These are phyloP conservation scores for Suhomyces bokatorum DNA, from an alignment of 1,139 yeast species.

Conservation along the genomic window DNA sequence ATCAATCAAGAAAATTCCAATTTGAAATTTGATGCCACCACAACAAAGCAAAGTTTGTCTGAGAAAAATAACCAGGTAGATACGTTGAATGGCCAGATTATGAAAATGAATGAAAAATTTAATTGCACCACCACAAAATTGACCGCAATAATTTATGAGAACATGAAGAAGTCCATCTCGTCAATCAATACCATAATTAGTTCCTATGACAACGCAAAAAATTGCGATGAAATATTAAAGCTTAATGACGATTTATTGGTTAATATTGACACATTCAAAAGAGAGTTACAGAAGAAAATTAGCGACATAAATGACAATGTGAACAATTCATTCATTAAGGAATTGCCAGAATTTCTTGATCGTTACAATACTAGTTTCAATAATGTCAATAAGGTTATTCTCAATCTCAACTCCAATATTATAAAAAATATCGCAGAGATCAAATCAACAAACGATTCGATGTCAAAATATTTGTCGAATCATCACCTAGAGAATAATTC, in stretches of 20 bases:
- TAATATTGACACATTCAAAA: constrained; percentile 10
- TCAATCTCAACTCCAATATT: constrained; percentile 10
- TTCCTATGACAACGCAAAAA: constrained; percentile 8
- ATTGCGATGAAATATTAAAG: constrained; percentile 9
- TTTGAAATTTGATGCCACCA: not conserved
- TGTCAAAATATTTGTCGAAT: constrained; percentile 10
- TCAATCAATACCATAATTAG: constrained; percentile 11
- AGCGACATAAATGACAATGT: constrained; percentile 12
- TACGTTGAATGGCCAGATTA: constrained; percentile 13
- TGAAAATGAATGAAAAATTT: constrained; percentile 15
- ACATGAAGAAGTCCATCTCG: constrained; percentile 14
- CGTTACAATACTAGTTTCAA: constrained; percentile 13
- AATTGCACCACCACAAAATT: constrained; percentile 16
- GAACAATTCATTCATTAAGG: constrained; percentile 14
- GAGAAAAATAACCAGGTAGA: constrained; percentile 12
- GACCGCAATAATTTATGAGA: constrained; percentile 17
- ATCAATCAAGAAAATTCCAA: not conserved
- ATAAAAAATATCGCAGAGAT: constrained; percentile 6
- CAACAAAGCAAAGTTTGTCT: constrained; percentile 1
- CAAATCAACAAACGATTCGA: constrained; percentile 10
- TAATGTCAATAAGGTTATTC: constrained; percentile 11
- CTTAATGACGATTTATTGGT: constrained; percentile 9
- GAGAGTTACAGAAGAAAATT: constrained; percentile 10
- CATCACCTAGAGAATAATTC: constrained; percentile 8
- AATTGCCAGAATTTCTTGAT: constrained; percentile 14